Base-by-base conservation (phyloP, 2,329 filamentous ascomycete species). In the Aureobasidium sp. region DNA sequence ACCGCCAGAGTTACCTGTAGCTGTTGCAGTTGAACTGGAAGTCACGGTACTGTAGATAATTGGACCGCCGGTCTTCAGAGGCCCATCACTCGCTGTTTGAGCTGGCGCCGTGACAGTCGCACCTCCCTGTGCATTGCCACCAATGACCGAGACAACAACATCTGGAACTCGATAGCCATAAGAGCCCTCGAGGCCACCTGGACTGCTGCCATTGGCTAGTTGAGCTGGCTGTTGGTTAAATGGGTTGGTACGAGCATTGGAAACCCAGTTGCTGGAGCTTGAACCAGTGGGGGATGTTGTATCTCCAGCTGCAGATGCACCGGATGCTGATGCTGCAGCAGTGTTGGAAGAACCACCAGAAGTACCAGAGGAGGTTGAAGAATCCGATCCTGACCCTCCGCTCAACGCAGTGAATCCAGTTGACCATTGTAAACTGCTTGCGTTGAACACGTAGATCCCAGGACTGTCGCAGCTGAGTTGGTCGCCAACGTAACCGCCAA, bases 391-490 rank as follows among this genome's bases (percentile, higher is more conserved):
- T n/a, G 82, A 74, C 27, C 79, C 79, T 71, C 82, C 86, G 8
- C 78, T 79, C 0, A 81, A 75, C 0, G 89, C 87, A 44, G 86
- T 84, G 71, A 93, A 96, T 2, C 80, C 79, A 26, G 84, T 81
- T 62, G 87, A 77, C 91, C 91, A 96, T 57, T 80, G 70, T 1
- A 86, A 79, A 39, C 82, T 84, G 10, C 84, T 88, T 57, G 91
- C 77, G 69, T 95, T 91, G 75, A 91, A 93, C 29, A 90, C 83
- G 70, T 90, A 90, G 64, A 91, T 80, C 1, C 87, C 87, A 0
- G 86, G 85, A 17, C 76, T 82, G 67, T 91, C 88, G 71, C 88
- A 90, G 3, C 76, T 80, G 50, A 84, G 77, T 12, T 84, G 76
- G 29, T 78, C 74, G 2, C 84, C 85, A 8, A 86, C 81, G 66